Evolutionary conservation across 495 filamentous ascomycete species (phyloP), one percentile per base, ranked within the genome.

Genomic region (Aspergillus coremiiformis): DNA sequence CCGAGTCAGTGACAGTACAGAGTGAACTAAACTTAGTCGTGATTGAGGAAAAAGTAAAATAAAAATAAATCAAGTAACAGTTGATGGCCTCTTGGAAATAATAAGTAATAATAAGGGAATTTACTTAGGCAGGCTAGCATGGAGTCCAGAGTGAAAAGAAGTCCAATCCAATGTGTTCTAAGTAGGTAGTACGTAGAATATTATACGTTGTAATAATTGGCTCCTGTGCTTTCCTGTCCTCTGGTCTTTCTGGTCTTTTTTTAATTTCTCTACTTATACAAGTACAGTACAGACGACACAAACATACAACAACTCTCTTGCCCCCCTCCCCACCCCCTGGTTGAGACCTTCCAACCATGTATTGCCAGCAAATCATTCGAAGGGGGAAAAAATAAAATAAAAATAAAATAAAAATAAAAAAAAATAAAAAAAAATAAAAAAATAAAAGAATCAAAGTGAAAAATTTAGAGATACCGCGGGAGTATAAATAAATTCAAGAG

Each of bases 351-450:
- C 39, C 39, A 51, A 30, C 39, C 27, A 44, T 33, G 20, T 20
- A 29, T 7, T 51, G 49, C 49, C 49, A 51, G 23, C 49, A 51
- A 50, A 41, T 22, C 47, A 23, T 39, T 10, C 6, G 3, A 37
- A n/a, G n/a, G n/a, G n/a, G n/a, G n/a, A n/a, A n/a, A n/a, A n/a
- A n/a, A n/a, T n/a, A n/a, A n/a, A n/a, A n/a, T n/a, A n/a, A n/a
- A n/a, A n/a, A n/a, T n/a, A n/a, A n/a, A n/a, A n/a, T n/a, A n/a
- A n/a, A n/a, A n/a, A n/a, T n/a, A n/a, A n/a, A n/a, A n/a, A n/a
- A n/a, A n/a, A n/a, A n/a, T n/a, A n/a, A n/a, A n/a, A n/a, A n/a
- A n/a, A n/a, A n/a, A n/a, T n/a, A n/a, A 32, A 27, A 39, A 51
- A 51, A 37, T 22, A 12, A 19, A 27, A n/a, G n/a, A 41, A 21